phyloP scores from a whole-genome alignment of 2,329 filamentous ascomycete species.

The Colletotrichum sidae region DNA sequence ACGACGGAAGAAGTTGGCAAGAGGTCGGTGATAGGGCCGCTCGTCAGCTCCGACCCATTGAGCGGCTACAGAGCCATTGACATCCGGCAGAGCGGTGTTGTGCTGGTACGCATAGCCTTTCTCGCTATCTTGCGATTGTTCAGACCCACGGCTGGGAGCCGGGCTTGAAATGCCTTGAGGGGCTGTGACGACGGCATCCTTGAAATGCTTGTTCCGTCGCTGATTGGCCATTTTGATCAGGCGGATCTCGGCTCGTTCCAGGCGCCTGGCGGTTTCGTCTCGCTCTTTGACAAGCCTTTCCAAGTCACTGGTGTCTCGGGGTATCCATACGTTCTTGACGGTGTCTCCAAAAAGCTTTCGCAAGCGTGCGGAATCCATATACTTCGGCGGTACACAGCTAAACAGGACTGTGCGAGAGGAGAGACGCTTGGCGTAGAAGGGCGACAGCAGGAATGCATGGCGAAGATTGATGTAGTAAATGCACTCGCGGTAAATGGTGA shows the following conservation, averaged over 20 bases:
- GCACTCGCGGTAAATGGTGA: conserved; percentile 88
- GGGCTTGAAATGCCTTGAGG: conserved; percentile 42
- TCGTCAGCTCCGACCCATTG: conserved; percentile 80
- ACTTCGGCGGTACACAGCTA: conserved; percentile 82
- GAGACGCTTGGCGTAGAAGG: conserved; percentile 83
- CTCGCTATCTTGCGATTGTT: conserved; percentile 39
- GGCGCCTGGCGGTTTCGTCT: conserved; percentile 78
- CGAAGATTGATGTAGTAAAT: conserved; percentile 95
- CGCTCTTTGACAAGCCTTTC: conserved; percentile 82
- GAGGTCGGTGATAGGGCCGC: conserved; percentile 76
- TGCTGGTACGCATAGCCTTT: conserved; percentile 44
- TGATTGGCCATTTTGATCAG: conserved; percentile 79
- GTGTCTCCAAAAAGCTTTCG: conserved; percentile 81
- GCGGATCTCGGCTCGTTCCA: conserved; percentile 86
- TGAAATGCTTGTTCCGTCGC: conserved; percentile 39
- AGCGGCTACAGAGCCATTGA: conserved; percentile 69
- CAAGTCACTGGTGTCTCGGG: conserved; percentile 78
- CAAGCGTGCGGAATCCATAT: conserved; percentile 79
- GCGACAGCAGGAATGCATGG: conserved; percentile 92
- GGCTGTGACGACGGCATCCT: conserved; percentile 2
- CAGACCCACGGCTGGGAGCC: conserved; percentile 1
- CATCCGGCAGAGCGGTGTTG: conserved; percentile 48
- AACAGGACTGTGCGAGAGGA: conserved; percentile 96
- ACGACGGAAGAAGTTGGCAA: conserved; percentile 82
- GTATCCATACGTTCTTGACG: conserved; percentile 87